A percentile compares a stretch with the other conserved stretches of the same genome.
Evolutionary conservation across 1,284 basidiomycete species (phyloP).

Genomic region (Moesziomyces sp.): DNA sequence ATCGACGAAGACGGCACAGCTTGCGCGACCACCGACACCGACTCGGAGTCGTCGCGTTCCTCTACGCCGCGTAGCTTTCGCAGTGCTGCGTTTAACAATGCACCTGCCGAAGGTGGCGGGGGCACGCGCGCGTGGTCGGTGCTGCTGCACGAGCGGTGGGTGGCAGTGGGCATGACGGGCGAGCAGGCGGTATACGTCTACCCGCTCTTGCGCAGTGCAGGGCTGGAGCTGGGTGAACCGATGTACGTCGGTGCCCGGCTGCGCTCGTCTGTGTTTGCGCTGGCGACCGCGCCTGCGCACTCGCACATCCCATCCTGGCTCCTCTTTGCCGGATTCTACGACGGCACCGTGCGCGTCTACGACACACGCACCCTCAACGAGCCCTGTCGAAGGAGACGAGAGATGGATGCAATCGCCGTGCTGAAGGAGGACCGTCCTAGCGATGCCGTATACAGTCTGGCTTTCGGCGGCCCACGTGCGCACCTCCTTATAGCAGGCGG

Average conservation of each 20-base stretch:
- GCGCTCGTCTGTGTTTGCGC: conserved; percentile 30
- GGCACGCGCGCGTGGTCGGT: conserved; percentile 38
- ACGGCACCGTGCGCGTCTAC: conserved; percentile 45
- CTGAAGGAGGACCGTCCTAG: conserved; percentile 24
- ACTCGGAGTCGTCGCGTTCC: conserved; percentile 6
- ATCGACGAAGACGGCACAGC: conserved; percentile 3
- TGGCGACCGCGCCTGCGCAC: conserved; percentile 9
- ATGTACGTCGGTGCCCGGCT: conserved; percentile 12
- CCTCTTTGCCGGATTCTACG: conserved; percentile 50
- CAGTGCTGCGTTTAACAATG: conserved; percentile 40
- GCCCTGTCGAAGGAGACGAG: neutral
- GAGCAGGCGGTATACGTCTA: conserved; percentile 34
- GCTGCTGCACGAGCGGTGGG: conserved; percentile 15
- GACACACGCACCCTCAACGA: conserved; percentile 23
- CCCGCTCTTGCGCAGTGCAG: neutral
- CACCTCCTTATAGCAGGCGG: conserved; percentile 27
- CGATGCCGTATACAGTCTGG: conserved; percentile 39
- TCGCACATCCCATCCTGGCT: conserved; percentile 26
- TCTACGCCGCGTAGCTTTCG: conserved; percentile 24
- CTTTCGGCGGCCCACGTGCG: conserved; percentile 21
- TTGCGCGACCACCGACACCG: neutral
- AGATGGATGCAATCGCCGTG: conserved; percentile 22
- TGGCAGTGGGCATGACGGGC: conserved; percentile 30
- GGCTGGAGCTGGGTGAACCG: conserved; percentile 6
- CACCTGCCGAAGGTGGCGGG: neutral